A percentile compares a stretch with the other conserved stretches of the same genome.
Conservation (phyloP, 306 rosid species). For the Casuarina glauca region DNA sequence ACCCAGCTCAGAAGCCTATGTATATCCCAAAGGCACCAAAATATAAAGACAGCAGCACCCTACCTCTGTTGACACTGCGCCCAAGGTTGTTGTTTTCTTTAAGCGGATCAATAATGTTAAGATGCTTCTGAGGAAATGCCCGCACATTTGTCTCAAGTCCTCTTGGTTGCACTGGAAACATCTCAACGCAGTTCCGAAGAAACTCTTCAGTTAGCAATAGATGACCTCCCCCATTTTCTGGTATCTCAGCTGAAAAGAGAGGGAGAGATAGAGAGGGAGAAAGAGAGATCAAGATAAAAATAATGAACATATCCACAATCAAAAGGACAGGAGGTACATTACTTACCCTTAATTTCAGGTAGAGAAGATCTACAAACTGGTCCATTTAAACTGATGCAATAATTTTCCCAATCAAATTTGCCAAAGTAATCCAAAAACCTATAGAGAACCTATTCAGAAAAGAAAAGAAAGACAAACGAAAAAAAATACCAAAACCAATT, state of each 20-base stretch:
- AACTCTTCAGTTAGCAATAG: slow-evolving; percentile 64
- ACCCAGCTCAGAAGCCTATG: slow-evolving; percentile 10
- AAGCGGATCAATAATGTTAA: slow-evolving; percentile 86
- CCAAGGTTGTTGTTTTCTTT: slow-evolving; percentile 95
- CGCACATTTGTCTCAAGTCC: slow-evolving; percentile 52
- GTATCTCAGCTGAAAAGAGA: slow-evolving; percentile 57
- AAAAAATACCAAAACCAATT: slow-evolving; percentile 12
- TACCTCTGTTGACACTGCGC: slow-evolving; percentile 90
- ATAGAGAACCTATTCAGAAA: slow-evolving; percentile 61
- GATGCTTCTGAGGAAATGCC: slow-evolving; percentile 68
- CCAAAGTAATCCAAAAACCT: slow-evolving; percentile 85
- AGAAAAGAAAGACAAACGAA: slow-evolving; percentile 19
- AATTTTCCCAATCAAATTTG: slow-evolving; percentile 90
- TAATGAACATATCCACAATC: slow-evolving; percentile 20
- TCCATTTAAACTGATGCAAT: slow-evolving; percentile 80
- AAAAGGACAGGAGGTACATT: slow-evolving; percentile 13
- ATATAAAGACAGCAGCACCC: slow-evolving; percentile 23
- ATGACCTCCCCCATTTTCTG: slow-evolving; percentile 60
- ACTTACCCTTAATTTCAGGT: slow-evolving; percentile 67
- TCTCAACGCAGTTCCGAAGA: slow-evolving; percentile 61
- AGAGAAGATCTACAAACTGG: slow-evolving; percentile 71
- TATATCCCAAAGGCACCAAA: slow-evolving; percentile 1
- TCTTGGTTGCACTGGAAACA: slow-evolving; percentile 64
- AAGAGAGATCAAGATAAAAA: slow-evolving; percentile 27
- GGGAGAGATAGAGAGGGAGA: slow-evolving; percentile 5